Conservation (phyloP, 331 rosid genomes). For the Malus hybrid region DNA sequence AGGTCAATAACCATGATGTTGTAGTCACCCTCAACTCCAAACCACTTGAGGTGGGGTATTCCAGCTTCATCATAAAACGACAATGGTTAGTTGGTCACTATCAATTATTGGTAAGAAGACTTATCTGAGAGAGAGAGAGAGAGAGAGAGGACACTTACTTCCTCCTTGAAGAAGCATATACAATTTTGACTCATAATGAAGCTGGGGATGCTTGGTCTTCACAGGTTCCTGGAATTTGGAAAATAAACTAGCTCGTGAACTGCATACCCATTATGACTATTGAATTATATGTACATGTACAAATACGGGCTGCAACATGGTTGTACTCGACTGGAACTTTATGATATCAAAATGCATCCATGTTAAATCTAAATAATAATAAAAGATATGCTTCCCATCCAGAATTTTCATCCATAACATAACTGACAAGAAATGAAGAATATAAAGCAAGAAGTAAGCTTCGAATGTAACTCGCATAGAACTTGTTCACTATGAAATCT, state of each 20-base stretch:
- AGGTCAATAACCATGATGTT: slow-evolving; percentile 96
- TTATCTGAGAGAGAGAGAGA: neutral
- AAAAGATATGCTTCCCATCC: neutral
- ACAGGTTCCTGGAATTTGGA: slow-evolving; percentile 61
- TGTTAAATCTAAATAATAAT: neutral
- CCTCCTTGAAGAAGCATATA: slow-evolving; percentile 99
- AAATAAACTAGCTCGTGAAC: neutral
- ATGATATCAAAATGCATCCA: neutral
- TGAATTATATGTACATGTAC: neutral
- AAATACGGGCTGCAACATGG: neutral
- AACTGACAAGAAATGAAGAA: neutral
- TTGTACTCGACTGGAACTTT: neutral
- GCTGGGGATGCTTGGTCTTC: slow-evolving; percentile 46
- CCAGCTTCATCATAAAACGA: slow-evolving; percentile 66
- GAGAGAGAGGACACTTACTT: slow-evolving; percentile 47
- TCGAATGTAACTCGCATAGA: neutral
- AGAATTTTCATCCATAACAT: neutral
- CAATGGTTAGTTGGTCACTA: neutral
- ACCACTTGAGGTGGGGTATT: slow-evolving; percentile 98
- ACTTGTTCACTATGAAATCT: neutral
- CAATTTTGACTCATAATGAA: slow-evolving; percentile 72
- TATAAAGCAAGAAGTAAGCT: neutral
- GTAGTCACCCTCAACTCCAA: slow-evolving; percentile 93
- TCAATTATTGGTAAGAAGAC: neutral
- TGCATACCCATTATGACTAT: neutral